These are phyloP conservation scores for Diospyros kaki DNA, from an alignment of 148 eudicot species.

Conservation along the genomic window DNA sequence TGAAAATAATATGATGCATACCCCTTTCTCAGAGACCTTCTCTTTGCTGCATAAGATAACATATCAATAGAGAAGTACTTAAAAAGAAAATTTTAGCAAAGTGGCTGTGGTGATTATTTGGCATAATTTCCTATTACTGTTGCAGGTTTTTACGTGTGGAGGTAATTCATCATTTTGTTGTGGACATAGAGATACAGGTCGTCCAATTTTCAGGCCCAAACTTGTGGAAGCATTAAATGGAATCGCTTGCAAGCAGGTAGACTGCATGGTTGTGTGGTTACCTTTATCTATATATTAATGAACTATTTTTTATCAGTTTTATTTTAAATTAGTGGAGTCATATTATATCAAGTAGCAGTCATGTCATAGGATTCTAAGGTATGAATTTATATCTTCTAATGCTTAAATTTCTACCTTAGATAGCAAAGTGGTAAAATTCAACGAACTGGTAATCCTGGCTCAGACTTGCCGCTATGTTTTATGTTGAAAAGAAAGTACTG, in stretches of 20 bases:
- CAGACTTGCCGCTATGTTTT: background rate
- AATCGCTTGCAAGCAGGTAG: slow-evolving; percentile 83
- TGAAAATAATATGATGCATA: background rate
- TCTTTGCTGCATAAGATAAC: background rate
- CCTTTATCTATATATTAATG: background rate
- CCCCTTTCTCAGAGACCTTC: background rate
- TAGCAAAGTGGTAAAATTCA: background rate
- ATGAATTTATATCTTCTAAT: background rate
- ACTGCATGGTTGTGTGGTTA: slow-evolving; percentile 1
- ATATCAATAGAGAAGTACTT: no score
- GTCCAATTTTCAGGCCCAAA: slow-evolving; percentile 88
- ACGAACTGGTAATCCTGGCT: background rate
- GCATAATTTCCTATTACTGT: slow-evolving; percentile 2
- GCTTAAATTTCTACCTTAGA: background rate
- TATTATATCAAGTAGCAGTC: no score
- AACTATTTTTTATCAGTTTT: no score
- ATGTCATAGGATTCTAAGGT: background rate
- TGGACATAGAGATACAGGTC: slow-evolving; percentile 77
- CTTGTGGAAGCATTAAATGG: slow-evolving; percentile 78
- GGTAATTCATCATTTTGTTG: slow-evolving; percentile 92
- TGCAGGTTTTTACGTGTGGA: slow-evolving; percentile 93
- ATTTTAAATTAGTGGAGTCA: no score
- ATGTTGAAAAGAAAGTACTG: background rate
- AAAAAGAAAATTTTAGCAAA: background rate
- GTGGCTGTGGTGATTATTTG: background rate